These are phyloP conservation scores for Leishmania aethiopica DNA, from an alignment of 208 protist species.

Conservation along the genomic window DNA sequence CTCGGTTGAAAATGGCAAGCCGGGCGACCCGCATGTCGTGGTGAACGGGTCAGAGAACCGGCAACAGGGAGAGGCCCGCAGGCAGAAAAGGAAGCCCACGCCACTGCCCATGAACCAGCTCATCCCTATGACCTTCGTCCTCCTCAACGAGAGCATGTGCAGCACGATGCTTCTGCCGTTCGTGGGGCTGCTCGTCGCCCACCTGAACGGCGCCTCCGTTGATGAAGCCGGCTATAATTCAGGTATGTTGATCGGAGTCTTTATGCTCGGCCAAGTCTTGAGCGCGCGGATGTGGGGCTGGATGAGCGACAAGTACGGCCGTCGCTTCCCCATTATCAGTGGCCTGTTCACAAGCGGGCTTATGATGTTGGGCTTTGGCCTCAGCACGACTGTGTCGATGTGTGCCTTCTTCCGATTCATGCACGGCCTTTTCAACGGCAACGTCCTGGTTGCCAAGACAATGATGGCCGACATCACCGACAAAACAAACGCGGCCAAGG, in stretches of 20 bases:
- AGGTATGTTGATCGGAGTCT: conserved; percentile 54
- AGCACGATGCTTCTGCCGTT: conserved; percentile 69
- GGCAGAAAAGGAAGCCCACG: conserved; percentile 15
- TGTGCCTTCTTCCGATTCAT: conserved; percentile 65
- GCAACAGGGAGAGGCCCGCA: neutral
- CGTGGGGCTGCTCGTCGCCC: conserved; percentile 58
- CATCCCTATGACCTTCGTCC: conserved; percentile 56
- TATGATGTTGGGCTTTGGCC: conserved; percentile 69
- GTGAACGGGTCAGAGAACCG: too few species aligned
- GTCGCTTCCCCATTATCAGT: conserved; percentile 48
- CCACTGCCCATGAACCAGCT: conserved; percentile 67
- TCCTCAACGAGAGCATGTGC: conserved; percentile 68
- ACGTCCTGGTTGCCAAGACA: conserved; percentile 76
- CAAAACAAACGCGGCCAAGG: conserved; percentile 66
- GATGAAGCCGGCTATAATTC: conserved; percentile 63
- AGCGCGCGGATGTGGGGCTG: conserved; percentile 57
- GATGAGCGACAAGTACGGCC: conserved; percentile 68
- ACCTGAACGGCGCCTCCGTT: conserved; percentile 33
- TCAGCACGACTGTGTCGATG: conserved; percentile 53
- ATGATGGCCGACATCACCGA: conserved; percentile 80
- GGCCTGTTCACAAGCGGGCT: conserved; percentile 62
- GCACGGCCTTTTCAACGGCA: conserved; percentile 76
- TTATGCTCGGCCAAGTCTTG: conserved; percentile 69
- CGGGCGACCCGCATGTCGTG: neutral
- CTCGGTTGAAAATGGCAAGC: neutral